Evolutionary conservation across 371 early-diverging fungal genomes (phyloP), one percentile per base, ranked within the genome.

Genomic region (Paraphysoderma sedebokerense): DNA sequence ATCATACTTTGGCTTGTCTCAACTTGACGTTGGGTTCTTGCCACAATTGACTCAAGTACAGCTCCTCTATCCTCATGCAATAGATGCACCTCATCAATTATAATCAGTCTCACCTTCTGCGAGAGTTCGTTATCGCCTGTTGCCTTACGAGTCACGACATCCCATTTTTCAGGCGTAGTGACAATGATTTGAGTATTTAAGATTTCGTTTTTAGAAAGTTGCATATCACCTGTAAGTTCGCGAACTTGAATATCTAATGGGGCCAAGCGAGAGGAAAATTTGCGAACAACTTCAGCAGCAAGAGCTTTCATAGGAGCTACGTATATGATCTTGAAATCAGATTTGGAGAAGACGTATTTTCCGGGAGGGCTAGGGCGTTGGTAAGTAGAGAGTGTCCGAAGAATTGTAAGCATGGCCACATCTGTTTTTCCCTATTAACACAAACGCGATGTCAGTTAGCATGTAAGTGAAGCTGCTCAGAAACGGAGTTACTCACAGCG

Each of bases 131-230:
- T 79, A 63, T 91, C 92, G 20, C 90, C 91, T 2, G 80, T 81
- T 22, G 85, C 71, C 66, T 96, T 98, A 55, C 99, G 71, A 7
- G 99, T 98, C 23, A 96, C 85, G 2, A 97, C 93, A 70, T 99
- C 99, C 93, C 98, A 98, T 59, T 99, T 99, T 60, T 99, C 99
- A 0, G 99, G 99, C 1, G 99, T 99, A 11, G 97, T 97, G 13
- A 99, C 92, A 51, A 99, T 86, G 50, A 99, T 86, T 60, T 96
- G 87, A 2, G 95, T 88, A 17, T 75, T 79, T 22, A 66, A 61
- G 26, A 98, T 81, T 62, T 98, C 97, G 22, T 82, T 68, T 56
- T 83, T 82, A 7, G 95, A 87, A 50, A 97, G 57, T 55, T 98
- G 95, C 82, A 93, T 96, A 60, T 99, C 99, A 50, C 97, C 88